Percentiles rank a stretch among this genome's conserved stretches.
Conservation (phyloP, 2,329 filamentous ascomycete genomes). For the Cercospora sp. region DNA sequence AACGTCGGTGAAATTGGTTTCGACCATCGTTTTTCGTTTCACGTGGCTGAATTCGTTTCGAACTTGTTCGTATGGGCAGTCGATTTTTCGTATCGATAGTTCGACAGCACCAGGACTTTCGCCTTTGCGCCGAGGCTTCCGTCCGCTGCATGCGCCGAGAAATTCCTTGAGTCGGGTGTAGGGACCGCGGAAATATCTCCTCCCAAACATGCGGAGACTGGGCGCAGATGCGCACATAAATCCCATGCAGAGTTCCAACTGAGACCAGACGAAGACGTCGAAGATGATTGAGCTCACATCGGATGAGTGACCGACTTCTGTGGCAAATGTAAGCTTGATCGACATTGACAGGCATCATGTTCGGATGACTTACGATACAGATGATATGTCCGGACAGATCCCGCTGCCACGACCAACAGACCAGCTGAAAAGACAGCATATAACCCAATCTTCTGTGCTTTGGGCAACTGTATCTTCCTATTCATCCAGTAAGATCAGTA, state of each 20-base stretch:
- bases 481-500: slow-evolving; percentile 43
- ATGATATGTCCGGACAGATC: slow-evolving; percentile 41
- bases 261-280: slow-evolving; percentile 45
- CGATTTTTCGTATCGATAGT: slow-evolving; percentile 8
- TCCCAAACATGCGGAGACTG: slow-evolving; percentile 40
- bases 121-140: neutral
- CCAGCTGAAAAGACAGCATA: slow-evolving; percentile 43
- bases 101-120: neutral
- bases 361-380: neutral
- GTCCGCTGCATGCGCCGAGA: neutral
- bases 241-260: slow-evolving; percentile 45
- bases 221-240: slow-evolving; percentile 48
- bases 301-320: slow-evolving; percentile 18
- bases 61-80: slow-evolving; percentile 8
- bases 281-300: slow-evolving; percentile 26
- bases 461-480: slow-evolving; percentile 41
- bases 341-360: no score
- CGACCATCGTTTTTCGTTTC: neutral
- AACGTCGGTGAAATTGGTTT: slow-evolving; percentile 1
- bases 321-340: neutral
- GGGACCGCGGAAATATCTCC: slow-evolving; percentile 13
- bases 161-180: neutral
- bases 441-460: slow-evolving; percentile 47
- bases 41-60: slow-evolving; percentile 1
- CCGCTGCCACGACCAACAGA: slow-evolving; percentile 36